Evolutionary conservation across 345 rosid species (phyloP).

Genomic region (Eutrema yunnanense): DNA sequence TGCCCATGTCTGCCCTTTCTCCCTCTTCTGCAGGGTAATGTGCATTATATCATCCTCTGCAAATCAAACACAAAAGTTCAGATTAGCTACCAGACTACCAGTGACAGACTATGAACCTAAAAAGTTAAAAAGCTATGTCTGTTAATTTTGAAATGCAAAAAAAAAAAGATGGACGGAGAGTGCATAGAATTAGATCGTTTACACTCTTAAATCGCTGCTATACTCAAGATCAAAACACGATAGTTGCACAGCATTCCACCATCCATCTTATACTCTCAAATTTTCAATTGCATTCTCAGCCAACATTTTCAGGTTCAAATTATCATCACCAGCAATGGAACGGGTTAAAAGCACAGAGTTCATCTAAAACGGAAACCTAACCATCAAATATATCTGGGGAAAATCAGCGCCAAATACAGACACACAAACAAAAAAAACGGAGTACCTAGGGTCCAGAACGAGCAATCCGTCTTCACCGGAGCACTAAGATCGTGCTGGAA

Average conservation of each 20-base stretch:
- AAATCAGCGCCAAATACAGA: neutral
- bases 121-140: neutral
- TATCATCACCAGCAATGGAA: neutral
- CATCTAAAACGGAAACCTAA: neutral
- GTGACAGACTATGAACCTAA: neutral
- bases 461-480: constrained; percentile 84
- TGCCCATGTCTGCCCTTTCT: constrained; percentile 86
- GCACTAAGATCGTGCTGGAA: constrained; percentile 64
- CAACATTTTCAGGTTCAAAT: neutral
- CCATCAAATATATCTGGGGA: neutral
- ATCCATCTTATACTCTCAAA: neutral
- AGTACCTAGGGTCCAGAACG: constrained; percentile 87
- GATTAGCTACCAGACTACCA: neutral
- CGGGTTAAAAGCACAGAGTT: neutral
- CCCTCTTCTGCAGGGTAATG: constrained; percentile 82
- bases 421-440: neutral
- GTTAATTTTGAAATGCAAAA: neutral
- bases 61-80: constrained; percentile 2
- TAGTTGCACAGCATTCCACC: neutral
- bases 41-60: constrained; percentile 87
- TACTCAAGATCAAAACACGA: neutral
- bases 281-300: neutral
- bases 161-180: neutral
- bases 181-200: neutral
- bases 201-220: neutral